Evolutionary conservation across 2,329 filamentous ascomycete genomes (phyloP).

Genomic region (Colletotrichum neosansevieriae): DNA sequence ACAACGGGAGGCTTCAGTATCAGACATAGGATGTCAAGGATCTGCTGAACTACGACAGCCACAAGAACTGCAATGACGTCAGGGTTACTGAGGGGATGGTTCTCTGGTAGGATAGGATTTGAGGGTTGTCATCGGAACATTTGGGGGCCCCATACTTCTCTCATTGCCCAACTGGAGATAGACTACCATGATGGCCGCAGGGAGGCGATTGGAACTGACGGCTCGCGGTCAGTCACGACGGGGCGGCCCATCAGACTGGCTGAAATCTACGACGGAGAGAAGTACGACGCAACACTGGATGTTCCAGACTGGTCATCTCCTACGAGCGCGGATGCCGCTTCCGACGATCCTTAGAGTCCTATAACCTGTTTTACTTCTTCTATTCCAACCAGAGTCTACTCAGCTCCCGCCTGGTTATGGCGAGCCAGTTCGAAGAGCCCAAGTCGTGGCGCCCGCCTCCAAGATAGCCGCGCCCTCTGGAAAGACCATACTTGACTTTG

Average conservation of each 20-base stretch:
- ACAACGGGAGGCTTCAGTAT: slow-evolving; percentile 62
- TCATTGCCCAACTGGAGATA: slow-evolving; percentile 22
- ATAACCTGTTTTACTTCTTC: not conserved
- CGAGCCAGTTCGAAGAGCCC: slow-evolving; percentile 42
- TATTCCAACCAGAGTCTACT: not conserved
- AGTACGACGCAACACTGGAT: slow-evolving; percentile 35
- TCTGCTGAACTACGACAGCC: slow-evolving; percentile 49
- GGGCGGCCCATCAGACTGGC: slow-evolving; percentile 25
- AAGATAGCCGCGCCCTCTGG: slow-evolving; percentile 50
- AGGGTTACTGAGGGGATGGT: slow-evolving; percentile 62
- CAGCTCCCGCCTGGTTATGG: slow-evolving; percentile 23
- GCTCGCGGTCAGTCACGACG: slow-evolving; percentile 14
- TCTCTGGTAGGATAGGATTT: slow-evolving; percentile 47
- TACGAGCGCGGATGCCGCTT: not conserved
- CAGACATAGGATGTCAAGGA: slow-evolving; percentile 64
- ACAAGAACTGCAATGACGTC: slow-evolving; percentile 49
- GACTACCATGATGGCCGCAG: slow-evolving; percentile 16
- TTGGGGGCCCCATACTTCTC: slow-evolving; percentile 40
- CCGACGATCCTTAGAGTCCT: not conserved
- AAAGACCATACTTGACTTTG: slow-evolving; percentile 55
- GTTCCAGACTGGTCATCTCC: slow-evolving; percentile 13
- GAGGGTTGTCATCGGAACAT: slow-evolving; percentile 44
- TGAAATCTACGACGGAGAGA: slow-evolving; percentile 41
- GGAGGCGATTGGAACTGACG: not conserved
- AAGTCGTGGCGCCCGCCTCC: slow-evolving; percentile 45